phyloP scores from a whole-genome alignment of 257 asterid genomes.

The Schizonepeta tenuifolia region DNA sequence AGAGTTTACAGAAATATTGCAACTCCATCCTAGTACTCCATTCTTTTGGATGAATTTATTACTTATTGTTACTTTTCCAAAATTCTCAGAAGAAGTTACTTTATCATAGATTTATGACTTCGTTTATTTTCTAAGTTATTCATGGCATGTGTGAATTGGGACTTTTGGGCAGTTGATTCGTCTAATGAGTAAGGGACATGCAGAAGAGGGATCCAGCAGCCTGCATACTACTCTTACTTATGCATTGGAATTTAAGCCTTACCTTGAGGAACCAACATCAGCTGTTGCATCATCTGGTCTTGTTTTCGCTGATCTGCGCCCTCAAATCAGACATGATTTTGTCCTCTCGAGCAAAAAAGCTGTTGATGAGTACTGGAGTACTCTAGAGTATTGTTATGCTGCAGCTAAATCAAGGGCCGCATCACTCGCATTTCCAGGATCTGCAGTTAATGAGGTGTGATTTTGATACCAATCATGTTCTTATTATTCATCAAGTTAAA shows the following conservation, averaged over 20 bases:
- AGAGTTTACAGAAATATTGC: conserved; percentile 18
- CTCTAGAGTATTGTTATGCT: conserved; percentile 89
- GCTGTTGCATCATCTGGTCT: conserved; percentile 48
- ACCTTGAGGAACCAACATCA: conserved; percentile 89
- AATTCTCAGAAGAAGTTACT: conserved; percentile 22
- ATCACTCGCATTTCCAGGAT: conserved; percentile 93
- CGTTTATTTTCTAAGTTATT: conserved; percentile 30
- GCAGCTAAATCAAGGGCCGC: conserved; percentile 82
- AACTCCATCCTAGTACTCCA: conserved; percentile 15
- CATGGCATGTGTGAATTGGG: conserved; percentile 32
- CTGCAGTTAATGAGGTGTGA: conserved; percentile 82
- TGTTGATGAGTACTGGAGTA: conserved; percentile 91
- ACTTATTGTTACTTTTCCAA: conserved; percentile 4
- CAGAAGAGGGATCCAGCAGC: conserved; percentile 55
- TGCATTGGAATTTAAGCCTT: conserved; percentile 91
- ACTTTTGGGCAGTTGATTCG: conserved; percentile 81
- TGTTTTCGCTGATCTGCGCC: conserved; percentile 78
- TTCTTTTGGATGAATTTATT: conserved; percentile 12
- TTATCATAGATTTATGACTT: conserved; percentile 27
- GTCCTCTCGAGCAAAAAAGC: conserved; percentile 78
- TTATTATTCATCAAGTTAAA: conserved; percentile 6
- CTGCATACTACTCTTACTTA: conserved; percentile 66
- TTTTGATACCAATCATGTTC: conserved; percentile 14
- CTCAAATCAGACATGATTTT: conserved; percentile 92
- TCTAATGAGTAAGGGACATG: conserved; percentile 60